Evolutionary conservation across 257 asterid genomes (phyloP), one percentile per base, ranked within the genome.

Genomic region (Nicotiana knightiana): DNA sequence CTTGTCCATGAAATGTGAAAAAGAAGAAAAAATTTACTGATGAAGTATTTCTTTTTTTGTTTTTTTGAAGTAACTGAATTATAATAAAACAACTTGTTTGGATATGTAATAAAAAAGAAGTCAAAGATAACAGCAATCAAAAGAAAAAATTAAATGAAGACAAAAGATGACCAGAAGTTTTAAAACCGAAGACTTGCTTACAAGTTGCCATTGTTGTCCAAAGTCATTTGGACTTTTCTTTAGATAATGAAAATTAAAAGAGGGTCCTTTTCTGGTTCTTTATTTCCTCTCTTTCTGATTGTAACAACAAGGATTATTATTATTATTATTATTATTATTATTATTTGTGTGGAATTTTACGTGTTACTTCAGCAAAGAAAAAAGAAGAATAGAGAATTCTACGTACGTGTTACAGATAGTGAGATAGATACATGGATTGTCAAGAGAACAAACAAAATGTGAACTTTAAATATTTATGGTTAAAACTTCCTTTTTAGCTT

Each of bases 131-230:
- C 18, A 53, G 1, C 58, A 53, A 53, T 43, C 8, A 37, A 67
- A n/a, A 9, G 10, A 16, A 11, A 37, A 39, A 9, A 39, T 68
- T 21, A 37, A 68, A 37, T 68, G 3, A 37, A n/a, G 17, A 9
- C 17, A 8, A 71, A 46, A 1, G 43, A 6, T 6, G 51, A 8
- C 15, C 75, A 67, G 15, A 67, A 33, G 18, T 33, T 67, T 65
- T 46, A 30, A 30, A 65, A 65, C 5, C 70, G 3, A 73, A 46
- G 63, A 73, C 63, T 51, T 51, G 13, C 9, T n/a, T 15, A 71
- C 24, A 48, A 15, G 63, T 51, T 75, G 63, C 46, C 79, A 51
- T 51, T 75, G 6, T 75, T 73, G 79, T 51, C 79, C 79, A 73
- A 3, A 48, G 58, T 3, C 4, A 73, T 7, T 73, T 71, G 18